phyloP scores from a whole-genome alignment of 345 rosid genomes.

The Brassica nigra region DNA sequence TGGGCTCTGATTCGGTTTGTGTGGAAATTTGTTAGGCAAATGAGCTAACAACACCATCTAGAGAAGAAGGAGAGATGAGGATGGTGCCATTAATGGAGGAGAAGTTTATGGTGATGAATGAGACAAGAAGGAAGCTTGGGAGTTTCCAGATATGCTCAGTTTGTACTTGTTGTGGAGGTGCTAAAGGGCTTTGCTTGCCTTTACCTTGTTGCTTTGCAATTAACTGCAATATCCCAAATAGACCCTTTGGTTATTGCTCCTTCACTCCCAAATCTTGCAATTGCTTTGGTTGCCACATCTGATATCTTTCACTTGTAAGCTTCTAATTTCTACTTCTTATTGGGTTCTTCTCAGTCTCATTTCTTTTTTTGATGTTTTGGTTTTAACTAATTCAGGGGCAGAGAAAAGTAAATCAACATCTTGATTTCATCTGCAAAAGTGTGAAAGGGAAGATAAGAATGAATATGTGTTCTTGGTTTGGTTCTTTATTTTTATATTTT shows the following conservation, averaged over 20 bases:
- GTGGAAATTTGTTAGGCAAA: constrained; percentile 48
- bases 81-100: constrained; percentile 62
- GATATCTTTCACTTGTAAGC: constrained; percentile 28
- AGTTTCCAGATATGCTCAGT: constrained; percentile 90
- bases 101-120: constrained; percentile 70
- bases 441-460: constrained; percentile 43
- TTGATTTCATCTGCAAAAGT: constrained; percentile 44
- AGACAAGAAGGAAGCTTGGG: constrained; percentile 75
- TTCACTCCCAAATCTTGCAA: constrained; percentile 96
- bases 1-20: constrained; percentile 4
- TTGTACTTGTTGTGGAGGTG: constrained; percentile 96
- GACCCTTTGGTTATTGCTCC: constrained; percentile 96
- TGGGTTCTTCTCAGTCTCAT: background rate
- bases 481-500: constrained; percentile 52
- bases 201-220: constrained; percentile 97
- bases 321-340: background rate
- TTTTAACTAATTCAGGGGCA: constrained; percentile 10
- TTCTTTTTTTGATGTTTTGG: constrained; percentile 7
- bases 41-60: constrained; percentile 41
- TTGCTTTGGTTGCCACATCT: constrained; percentile 93
- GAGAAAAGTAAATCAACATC: constrained; percentile 2
- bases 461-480: constrained; percentile 59
- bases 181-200: constrained; percentile 76
- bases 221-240: constrained; percentile 95
- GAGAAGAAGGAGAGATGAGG: constrained; percentile 41